Conservation (phyloP, 1,139 yeast genomes). For the Blastobotrys proliferans region DNA sequence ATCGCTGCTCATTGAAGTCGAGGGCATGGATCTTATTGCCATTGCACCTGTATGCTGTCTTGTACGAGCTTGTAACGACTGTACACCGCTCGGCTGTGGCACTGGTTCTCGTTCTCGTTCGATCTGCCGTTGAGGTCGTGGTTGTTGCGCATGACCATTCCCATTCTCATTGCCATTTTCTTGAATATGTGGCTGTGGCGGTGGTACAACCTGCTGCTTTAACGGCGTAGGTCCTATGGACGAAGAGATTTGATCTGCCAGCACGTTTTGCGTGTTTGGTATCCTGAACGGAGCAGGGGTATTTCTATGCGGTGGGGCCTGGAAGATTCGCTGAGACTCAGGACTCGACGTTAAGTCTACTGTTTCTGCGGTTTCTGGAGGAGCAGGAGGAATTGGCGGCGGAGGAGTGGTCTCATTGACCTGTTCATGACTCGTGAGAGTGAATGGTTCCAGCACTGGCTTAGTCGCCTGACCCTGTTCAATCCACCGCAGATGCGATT, state of each 20-base stretch:
- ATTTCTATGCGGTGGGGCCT: no score
- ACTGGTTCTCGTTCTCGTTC: not conserved
- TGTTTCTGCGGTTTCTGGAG: not conserved
- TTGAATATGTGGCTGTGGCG: constrained; percentile 9
- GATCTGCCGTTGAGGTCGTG: not conserved
- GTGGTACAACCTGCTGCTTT: not conserved
- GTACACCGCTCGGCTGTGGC: no score
- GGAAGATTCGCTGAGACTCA: constrained; percentile 4
- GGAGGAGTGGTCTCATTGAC: not conserved
- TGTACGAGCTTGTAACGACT: no score
- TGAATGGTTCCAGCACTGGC: not conserved
- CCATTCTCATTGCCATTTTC: constrained; percentile 9
- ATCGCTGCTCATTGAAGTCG: no score
- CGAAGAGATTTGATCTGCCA: constrained; percentile 11
- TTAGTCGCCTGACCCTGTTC: constrained; percentile 3
- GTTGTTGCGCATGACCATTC: not conserved
- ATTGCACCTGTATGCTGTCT: no score
- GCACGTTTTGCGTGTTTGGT: not conserved
- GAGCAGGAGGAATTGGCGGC: not conserved
- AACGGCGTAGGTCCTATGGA: constrained; percentile 4
- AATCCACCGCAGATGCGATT: constrained; percentile 12
- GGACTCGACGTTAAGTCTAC: constrained; percentile 1
- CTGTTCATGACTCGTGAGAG: not conserved
- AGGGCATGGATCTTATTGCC: no score
- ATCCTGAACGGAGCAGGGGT: constrained; percentile 4